Base-by-base conservation (phyloP, 2,329 filamentous ascomycete genomes). In the Paecilomyces variotii region DNA sequence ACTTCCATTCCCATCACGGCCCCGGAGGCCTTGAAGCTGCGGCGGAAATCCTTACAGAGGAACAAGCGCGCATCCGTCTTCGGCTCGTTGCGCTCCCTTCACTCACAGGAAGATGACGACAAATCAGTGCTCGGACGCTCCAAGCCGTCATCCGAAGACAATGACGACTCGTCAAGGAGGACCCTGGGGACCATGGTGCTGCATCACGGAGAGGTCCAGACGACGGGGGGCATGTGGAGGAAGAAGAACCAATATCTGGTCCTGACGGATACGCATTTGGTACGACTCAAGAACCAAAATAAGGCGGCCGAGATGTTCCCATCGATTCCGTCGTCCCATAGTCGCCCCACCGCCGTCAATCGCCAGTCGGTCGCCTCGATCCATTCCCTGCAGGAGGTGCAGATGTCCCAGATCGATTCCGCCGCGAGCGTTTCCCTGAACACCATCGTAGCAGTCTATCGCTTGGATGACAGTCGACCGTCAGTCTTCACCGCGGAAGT, bases 201-300 rank as follows among this genome's bases (percentile, higher is more conserved):
- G 39, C 81, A 86, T 62, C 83, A 88, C 74, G 87, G 87, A 39
- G 87, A 88, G 68, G 84, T 89, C 14, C 86, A 89, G 72, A 88
- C 84, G 11, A 85, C 84, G 54, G 86, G 83, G 58, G 83, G 84
- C 60, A 84, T 89, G 79, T 87, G 89, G 73, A 79, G 86, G 69
- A 88, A 88, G 74, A 88, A 86, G 75, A 87, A 82, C 72, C 86
- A 89, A 69, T 90, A 87, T 65, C 75, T 90, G 57, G 87, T 89
- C 12, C 76, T 90, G 63, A 90, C 86, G 5, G 87, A 89, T 63
- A 83, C 81, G 4, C 84, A 89, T 70, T 74, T 90, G 57, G 74
- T 89, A 57, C 81, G 87, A 11, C 89, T 87, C 76, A 88, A 89
- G 71, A 87, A 77, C 65, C 84, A 88, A 64, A 74, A 78, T 52